Evolutionary conservation across 345 rosid species (phyloP).

Genomic region (Acer yangbiense): DNA sequence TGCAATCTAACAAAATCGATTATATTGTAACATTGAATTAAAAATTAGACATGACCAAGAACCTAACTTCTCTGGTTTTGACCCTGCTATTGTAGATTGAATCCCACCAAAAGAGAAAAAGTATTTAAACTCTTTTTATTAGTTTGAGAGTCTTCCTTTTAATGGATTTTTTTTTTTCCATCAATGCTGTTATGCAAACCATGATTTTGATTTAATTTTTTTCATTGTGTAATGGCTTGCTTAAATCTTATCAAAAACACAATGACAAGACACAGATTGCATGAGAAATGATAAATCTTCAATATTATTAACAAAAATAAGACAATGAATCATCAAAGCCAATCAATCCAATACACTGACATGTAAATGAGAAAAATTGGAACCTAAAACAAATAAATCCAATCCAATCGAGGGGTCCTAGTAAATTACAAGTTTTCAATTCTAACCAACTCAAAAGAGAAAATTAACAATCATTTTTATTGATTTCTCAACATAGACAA

Average conservation of each 20-base stretch:
- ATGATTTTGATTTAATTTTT: slow-evolving; percentile 16
- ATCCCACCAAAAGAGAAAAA: neutral
- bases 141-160: slow-evolving; percentile 28
- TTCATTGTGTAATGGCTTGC: neutral
- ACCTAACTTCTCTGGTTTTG: slow-evolving; percentile 44
- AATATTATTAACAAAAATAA: neutral
- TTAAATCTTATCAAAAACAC: slow-evolving; percentile 25
- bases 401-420: neutral
- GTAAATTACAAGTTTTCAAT: neutral
- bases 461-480: neutral
- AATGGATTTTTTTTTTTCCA: slow-evolving; percentile 55
- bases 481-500: no score
- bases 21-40: no score
- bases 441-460: neutral
- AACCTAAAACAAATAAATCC: neutral
- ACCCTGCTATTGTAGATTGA: slow-evolving; percentile 25
- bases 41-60: neutral
- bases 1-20: no score
- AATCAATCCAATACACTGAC: neutral
- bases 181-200: slow-evolving; percentile 37
- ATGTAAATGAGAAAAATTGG: neutral
- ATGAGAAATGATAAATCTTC: neutral
- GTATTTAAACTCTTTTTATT: slow-evolving; percentile 31
- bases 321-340: neutral
- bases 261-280: neutral